phyloP scores from a whole-genome alignment of 2,329 filamentous ascomycete genomes.

The Colletotrichum gigasporum region DNA sequence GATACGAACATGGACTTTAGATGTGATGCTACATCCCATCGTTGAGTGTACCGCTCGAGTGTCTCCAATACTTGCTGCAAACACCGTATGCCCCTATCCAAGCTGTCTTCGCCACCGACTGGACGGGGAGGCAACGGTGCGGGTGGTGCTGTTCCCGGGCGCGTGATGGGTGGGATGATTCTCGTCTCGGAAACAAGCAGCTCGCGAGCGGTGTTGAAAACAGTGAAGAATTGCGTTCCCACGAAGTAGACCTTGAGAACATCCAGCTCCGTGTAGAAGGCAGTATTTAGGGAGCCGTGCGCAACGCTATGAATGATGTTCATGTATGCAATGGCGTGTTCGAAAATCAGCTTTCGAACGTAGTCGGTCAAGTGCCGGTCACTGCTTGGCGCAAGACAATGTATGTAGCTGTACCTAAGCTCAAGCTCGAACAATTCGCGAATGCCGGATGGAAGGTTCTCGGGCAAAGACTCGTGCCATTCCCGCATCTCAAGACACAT shows the following conservation, averaged over 20 bases:
- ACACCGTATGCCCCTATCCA: conserved; percentile 65
- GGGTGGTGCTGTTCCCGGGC: conserved; percentile 57
- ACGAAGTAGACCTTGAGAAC: conserved; percentile 85
- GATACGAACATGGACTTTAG: conserved; percentile 64
- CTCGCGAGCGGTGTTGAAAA: conserved; percentile 63
- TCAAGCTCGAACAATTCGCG: conserved; percentile 87
- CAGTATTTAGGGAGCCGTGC: conserved; percentile 64
- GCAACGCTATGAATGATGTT: conserved; percentile 76
- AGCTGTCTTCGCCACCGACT: conserved; percentile 55
- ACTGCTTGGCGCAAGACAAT: conserved; percentile 86
- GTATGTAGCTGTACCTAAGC: conserved; percentile 88
- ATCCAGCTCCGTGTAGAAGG: conserved; percentile 87
- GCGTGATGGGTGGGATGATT: conserved; percentile 53
- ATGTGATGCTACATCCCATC: conserved; percentile 66
- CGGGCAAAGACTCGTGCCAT: conserved; percentile 83
- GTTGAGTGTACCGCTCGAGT: conserved; percentile 64
- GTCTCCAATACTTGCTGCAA: conserved; percentile 64
- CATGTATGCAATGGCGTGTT: conserved; percentile 85
- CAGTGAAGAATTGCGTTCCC: conserved; percentile 70
- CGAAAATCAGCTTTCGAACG: conserved; percentile 83
- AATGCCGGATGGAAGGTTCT: conserved; percentile 70
- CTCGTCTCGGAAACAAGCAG: conserved; percentile 61
- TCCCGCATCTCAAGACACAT: conserved; percentile 79
- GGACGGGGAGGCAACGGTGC: conserved; percentile 62
- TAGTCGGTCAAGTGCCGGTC: conserved; percentile 77